Base-by-base conservation (phyloP, 768 basidiomycete species). In the Crepidotus variabilis region DNA sequence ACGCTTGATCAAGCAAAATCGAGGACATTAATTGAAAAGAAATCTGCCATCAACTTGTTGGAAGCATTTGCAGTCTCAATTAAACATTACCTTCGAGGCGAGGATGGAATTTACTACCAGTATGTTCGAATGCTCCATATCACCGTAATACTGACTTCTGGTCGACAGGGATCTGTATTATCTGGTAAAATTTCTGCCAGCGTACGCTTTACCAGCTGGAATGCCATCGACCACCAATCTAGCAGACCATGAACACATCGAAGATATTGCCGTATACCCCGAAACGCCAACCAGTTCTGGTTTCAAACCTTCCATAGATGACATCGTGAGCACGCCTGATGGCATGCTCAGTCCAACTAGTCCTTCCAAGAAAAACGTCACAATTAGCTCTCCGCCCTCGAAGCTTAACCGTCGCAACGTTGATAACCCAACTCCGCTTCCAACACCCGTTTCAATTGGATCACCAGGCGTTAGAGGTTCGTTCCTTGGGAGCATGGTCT, bases 71-170 rank as follows among this genome's bases (percentile, higher is more conserved):
- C 78, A 2, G 82, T 88, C 35, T 78, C 87, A 2, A 73, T 86
- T 16, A 88, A 88, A 67, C 87, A 88, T 65, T 89, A 88, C 64
- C 70, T 87, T 16, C 76, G 87, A 39, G 85, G 84, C n/a, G 77
- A 78, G 60, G 78, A 78, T 59, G 76, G 77, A 1, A 76, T 78
- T 54, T 73, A 82, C 59, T 78, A 80, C 60, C 55, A 71, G 76
- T 76, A 51, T 33, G 72, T 64, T 55, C 18, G 2, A 14, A 33
- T 21, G 22, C 20, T 58, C 2, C 49, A 39, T 21, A 39, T 60
- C 2, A 39, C 32, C n/a, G 47, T 28, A 46, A 2, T 22, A 53
- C 21, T 51, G 21, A 23, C 39, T 47, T 2, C 9, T 3, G n/a
- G 22, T 22, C 9, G 32, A 7, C 52, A 79, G 76, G 61, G 85